phyloP scores from a whole-genome alignment of 352 stramenopile species.

The Pythium phragmitis region DNA sequence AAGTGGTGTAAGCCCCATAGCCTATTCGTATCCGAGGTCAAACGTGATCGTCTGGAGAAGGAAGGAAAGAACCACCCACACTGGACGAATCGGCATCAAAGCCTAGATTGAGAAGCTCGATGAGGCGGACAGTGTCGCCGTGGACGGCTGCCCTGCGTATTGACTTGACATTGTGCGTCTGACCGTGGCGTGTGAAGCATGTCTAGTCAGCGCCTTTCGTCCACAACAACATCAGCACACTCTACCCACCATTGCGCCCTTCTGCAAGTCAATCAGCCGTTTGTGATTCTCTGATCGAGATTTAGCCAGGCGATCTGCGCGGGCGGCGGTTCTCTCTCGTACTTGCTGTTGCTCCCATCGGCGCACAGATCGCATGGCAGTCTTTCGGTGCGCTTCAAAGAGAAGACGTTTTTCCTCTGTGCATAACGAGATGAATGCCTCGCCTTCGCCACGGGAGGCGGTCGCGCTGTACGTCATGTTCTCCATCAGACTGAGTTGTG shows the following conservation, averaged over 20 bases:
- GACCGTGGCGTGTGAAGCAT: neutral
- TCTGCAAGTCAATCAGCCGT: constrained; percentile 3
- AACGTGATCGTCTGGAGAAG: neutral
- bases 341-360: constrained; percentile 21
- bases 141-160: constrained; percentile 68
- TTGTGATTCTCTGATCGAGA: constrained; percentile 13
- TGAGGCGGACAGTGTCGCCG: constrained; percentile 47
- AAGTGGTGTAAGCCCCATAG: constrained; percentile 68
- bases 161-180: constrained; percentile 68
- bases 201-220: neutral
- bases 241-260: constrained; percentile 3
- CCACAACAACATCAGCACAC: neutral
- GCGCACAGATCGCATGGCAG: constrained; percentile 15
- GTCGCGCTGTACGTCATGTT: neutral
- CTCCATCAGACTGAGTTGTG: neutral
- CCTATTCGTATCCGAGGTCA: constrained; percentile 30
- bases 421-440: constrained; percentile 7
- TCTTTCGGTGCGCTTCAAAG: constrained; percentile 5
- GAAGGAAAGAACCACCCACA: constrained; percentile 28
- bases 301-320: constrained; percentile 5
- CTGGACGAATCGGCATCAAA: constrained; percentile 61
- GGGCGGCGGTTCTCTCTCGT: constrained; percentile 3
- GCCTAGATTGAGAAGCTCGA: constrained; percentile 44
- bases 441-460: neutral
- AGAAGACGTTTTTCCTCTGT: constrained; percentile 8